phyloP scores from a whole-genome alignment of 2,329 filamentous ascomycete genomes.

The Chaetothyriales sp. region DNA sequence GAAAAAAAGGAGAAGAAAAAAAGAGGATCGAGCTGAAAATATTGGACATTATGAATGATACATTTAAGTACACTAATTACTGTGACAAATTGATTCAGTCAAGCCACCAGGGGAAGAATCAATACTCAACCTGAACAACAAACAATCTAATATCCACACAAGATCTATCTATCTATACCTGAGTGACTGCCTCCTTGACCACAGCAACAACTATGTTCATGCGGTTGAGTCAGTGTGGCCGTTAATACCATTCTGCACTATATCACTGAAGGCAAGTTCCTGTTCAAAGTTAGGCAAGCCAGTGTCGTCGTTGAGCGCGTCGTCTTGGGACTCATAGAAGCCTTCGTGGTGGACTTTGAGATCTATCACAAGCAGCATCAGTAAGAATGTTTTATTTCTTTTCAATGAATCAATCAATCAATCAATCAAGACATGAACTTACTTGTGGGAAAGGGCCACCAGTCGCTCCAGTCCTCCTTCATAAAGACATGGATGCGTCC shows the following conservation, averaged over 20 bases:
- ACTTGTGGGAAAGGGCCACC: constrained; percentile 27
- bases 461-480: constrained; percentile 28
- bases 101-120: too few species aligned
- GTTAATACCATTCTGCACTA: constrained; percentile 10
- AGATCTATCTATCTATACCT: neutral
- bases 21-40: too few species aligned
- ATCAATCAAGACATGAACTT: constrained; percentile 6
- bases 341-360: constrained; percentile 18
- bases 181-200: neutral
- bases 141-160: neutral
- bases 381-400: constrained; percentile 4
- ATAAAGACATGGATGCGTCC: constrained; percentile 31
- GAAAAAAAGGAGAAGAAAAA: neutral
- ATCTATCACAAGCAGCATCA: constrained; percentile 1
- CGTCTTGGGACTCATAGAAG: constrained; percentile 10
- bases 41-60: too few species aligned
- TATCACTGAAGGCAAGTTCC: constrained; percentile 13
- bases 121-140: neutral
- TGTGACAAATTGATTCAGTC: too few species aligned
- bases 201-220: neutral
- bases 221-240: constrained; percentile 1
- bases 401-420: too few species aligned
- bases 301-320: constrained; percentile 11
- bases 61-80: too few species aligned
- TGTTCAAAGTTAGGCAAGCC: constrained; percentile 12